Evolutionary conservation across 202 grass and related monocot genomes (phyloP).

Genomic region (Panicum hallii): DNA sequence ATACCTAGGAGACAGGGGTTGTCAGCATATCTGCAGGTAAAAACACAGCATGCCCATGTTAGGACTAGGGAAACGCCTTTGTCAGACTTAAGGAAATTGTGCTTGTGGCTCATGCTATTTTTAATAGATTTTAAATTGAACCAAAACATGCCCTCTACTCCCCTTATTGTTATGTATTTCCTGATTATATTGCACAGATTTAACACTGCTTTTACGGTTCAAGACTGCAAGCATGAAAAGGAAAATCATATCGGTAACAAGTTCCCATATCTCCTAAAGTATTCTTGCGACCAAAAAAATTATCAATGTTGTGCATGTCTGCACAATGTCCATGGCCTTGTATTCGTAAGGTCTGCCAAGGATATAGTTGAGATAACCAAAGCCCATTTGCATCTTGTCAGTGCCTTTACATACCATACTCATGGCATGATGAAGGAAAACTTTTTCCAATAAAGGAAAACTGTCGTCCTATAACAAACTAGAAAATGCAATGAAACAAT

Average conservation of each 20-base stretch:
- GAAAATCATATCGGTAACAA: neutral
- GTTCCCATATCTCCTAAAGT: neutral
- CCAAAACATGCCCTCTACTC: neutral
- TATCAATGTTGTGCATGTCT: neutral
- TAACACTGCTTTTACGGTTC: neutral
- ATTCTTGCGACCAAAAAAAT: neutral
- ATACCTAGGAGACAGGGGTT: conserved; percentile 61
- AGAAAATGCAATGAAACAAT: conserved; percentile 11
- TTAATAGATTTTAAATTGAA: neutral
- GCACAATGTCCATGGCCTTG: neutral
- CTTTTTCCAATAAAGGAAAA: conserved; percentile 4
- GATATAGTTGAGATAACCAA: neutral
- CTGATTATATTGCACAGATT: neutral
- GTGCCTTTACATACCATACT: neutral
- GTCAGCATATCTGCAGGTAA: conserved; percentile 58
- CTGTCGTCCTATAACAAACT: neutral
- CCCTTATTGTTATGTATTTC: neutral
- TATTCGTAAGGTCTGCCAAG: conserved; percentile 18
- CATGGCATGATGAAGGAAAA: conserved; percentile 1
- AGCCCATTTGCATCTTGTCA: neutral
- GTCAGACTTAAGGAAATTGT: conserved; percentile 5
- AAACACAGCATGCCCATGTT: conserved; percentile 12
- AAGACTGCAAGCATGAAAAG: neutral
- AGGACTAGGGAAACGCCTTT: neutral
- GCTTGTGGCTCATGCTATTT: neutral